phyloP scores from a whole-genome alignment of 306 rosid genomes.

The Hylodesmum podocarpum region DNA sequence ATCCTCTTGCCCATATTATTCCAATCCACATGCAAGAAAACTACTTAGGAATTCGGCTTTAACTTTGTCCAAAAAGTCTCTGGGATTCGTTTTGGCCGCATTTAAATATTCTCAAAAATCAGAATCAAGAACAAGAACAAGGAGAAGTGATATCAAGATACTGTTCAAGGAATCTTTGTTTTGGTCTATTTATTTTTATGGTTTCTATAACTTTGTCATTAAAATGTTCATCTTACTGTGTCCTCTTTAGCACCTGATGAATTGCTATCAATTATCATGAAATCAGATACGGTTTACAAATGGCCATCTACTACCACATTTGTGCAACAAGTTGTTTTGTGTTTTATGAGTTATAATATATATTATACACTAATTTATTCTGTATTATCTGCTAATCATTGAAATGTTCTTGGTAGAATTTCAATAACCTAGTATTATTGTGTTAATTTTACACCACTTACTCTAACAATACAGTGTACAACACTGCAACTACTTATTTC shows the following conservation, averaged over 20 bases:
- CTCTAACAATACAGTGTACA: slow-evolving; percentile 5
- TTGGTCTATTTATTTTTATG: neutral
- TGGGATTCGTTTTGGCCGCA: slow-evolving; percentile 55
- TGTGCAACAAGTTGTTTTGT: slow-evolving; percentile 19
- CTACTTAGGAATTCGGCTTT: slow-evolving; percentile 60
- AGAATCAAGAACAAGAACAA: slow-evolving; percentile 59
- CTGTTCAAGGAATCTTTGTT: slow-evolving; percentile 49
- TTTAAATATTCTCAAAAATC: slow-evolving; percentile 65
- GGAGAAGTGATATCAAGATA: slow-evolving; percentile 51
- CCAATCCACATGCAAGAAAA: slow-evolving; percentile 64
- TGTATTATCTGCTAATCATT: slow-evolving; percentile 42
- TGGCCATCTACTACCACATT: neutral
- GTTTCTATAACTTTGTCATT: slow-evolving; percentile 27
- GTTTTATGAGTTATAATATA: neutral
- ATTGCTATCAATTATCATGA: slow-evolving; percentile 6
- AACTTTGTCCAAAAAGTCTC: slow-evolving; percentile 55
- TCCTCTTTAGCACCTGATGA: slow-evolving; percentile 27
- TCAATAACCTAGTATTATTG: slow-evolving; percentile 34
- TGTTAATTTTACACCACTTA: slow-evolving; percentile 28
- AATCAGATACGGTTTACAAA: slow-evolving; percentile 29
- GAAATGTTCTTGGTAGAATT: slow-evolving; percentile 30
- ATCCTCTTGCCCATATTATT: slow-evolving; percentile 48
- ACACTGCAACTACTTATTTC: neutral
- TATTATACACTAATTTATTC: slow-evolving; percentile 31
- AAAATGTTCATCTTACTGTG: slow-evolving; percentile 29